A percentile compares a stretch with the other conserved stretches of the same genome.
Evolutionary conservation across 768 basidiomycete species (phyloP).

Genomic region (Sarcodon sp.): DNA sequence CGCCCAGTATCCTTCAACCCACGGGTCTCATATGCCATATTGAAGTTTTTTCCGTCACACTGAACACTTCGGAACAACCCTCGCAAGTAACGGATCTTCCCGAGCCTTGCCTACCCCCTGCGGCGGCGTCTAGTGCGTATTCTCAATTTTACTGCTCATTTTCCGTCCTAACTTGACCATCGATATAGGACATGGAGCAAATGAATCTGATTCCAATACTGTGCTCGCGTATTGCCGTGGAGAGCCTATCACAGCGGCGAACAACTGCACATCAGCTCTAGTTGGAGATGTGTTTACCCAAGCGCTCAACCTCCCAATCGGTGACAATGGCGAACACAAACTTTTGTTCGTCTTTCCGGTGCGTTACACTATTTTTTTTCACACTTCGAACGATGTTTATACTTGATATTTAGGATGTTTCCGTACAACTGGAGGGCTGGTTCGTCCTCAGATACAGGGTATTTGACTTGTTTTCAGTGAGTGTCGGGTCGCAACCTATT

Average conservation of each 20-base stretch:
- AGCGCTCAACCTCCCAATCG: constrained; percentile 32
- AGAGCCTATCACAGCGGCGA: background rate
- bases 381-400: background rate
- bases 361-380: constrained; percentile 14
- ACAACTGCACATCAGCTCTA: background rate
- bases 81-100: background rate
- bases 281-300: constrained; percentile 13
- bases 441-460: constrained; percentile 58
- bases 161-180: too few species aligned
- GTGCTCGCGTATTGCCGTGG: background rate
- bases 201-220: too few species aligned
- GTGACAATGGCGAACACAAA: constrained; percentile 37
- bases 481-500: constrained; percentile 22
- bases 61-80: background rate
- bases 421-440: constrained; percentile 53
- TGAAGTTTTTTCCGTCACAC: background rate
- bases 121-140: background rate
- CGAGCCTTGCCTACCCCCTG: background rate
- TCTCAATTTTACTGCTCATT: constrained; percentile 11
- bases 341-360: constrained; percentile 58
- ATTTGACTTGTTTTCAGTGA: constrained; percentile 44
- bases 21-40: background rate
- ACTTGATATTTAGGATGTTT: constrained; percentile 38
- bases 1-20: background rate
- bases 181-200: too few species aligned